Base-by-base conservation (phyloP, 2,329 filamentous ascomycete genomes). In the Penicillium sp. region DNA sequence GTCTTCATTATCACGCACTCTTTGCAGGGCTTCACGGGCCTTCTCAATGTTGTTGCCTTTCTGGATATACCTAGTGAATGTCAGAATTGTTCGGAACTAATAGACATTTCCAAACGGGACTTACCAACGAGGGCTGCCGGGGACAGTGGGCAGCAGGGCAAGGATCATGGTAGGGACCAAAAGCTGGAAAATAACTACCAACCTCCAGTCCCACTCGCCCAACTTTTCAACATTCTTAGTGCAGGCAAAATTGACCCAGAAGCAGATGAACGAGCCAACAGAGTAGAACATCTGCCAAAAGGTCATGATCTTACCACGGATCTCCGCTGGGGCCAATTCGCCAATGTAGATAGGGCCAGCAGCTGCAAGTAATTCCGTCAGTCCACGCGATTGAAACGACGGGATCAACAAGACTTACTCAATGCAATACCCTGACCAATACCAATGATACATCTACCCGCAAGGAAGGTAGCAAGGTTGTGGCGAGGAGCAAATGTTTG, bases 151-250 rank as follows among this genome's bases (percentile, higher is more conserved):
- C 14, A 89, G 76, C 35, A 86, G 78, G 4, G 73, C 61, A 22
- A 88, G 74, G 69, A 90, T 86, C 56, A 88, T 64, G 48, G 80
- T 61, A 1, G 87, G 87, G 25, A 88, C 80, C n/a, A 90, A 71
- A 46, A 88, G 77, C 73, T 90, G 87, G 78, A 89, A 89, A 59
- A 90, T 84, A 59, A 89, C 83, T 14, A 89, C 84, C 77, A 88
- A 82, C 64, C 82, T 84, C 87, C 87, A 89, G 71, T 89, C 86
- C 87, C 87, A 89, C 62, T 90, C 78, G 37, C 87, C 87, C 5
- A 89, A 80, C 40, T 63, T 75, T 40, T 74, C 63, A 41, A 77
- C 75, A 70, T 88, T 75, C 65, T 84, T 77, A 35, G 79, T 79
- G 68, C 83, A 84, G 16, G 81, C 86, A 62, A 82, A 89, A 69